Percentiles rank a stretch among this genome's conserved stretches.
Conservation (phyloP, 140 eudicot genomes). For the Stevia rebaudiana region DNA sequence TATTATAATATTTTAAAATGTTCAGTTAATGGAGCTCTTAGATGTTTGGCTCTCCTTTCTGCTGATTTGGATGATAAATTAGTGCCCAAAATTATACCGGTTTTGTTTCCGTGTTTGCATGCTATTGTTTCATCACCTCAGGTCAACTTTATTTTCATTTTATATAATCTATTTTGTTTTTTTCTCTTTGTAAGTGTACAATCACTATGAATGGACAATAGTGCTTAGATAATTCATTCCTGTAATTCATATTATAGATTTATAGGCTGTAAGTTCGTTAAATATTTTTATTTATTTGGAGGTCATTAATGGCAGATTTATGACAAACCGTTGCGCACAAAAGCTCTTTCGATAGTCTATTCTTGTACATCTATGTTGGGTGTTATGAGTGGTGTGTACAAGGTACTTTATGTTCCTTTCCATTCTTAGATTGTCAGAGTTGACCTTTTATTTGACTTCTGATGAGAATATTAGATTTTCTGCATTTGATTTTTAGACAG, state of each 20-base stretch:
- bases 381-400: constrained; percentile 87
- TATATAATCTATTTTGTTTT: background rate
- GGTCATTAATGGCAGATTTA: constrained; percentile 47
- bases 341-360: constrained; percentile 75
- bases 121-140: constrained; percentile 89
- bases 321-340: constrained; percentile 65
- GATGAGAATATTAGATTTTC: constrained; percentile 13
- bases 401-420: constrained; percentile 46
- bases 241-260: background rate
- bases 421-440: constrained; percentile 2
- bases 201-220: background rate
- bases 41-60: constrained; percentile 87
- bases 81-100: constrained; percentile 76
- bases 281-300: constrained; percentile 16
- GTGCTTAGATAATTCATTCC: constrained; percentile 1
- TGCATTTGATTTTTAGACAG: constrained; percentile 43
- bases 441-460: constrained; percentile 3
- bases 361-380: constrained; percentile 81
- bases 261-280: constrained; percentile 8
- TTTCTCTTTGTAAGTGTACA: background rate
- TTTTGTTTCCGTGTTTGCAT: constrained; percentile 81
- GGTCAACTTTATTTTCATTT: constrained; percentile 38
- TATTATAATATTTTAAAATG: constrained; percentile 9
- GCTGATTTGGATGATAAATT: constrained; percentile 86
- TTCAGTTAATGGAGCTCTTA: constrained; percentile 91